phyloP scores from a whole-genome alignment of 768 basidiomycete genomes.

The Rhodotorula sphaerocarpa region DNA sequence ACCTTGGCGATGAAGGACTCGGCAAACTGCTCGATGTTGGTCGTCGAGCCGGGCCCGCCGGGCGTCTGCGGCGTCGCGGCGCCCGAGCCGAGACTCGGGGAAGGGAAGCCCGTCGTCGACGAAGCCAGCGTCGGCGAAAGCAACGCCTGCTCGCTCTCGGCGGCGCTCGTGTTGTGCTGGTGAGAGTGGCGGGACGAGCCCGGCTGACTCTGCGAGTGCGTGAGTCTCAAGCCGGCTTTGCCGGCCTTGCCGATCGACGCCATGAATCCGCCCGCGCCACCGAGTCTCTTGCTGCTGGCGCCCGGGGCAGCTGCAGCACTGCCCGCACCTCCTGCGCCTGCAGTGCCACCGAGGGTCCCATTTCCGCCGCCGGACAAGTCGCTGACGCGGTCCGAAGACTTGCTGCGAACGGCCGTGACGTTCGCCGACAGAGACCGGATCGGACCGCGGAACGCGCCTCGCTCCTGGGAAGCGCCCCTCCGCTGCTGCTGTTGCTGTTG shows the following conservation, averaged over 20 bases:
- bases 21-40: slow-evolving; percentile 17
- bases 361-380: no score
- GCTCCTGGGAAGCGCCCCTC: neutral
- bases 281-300: slow-evolving; percentile 3
- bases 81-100: no score
- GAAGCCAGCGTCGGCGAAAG: no score
- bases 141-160: no score
- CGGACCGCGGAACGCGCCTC: slow-evolving; percentile 10
- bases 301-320: neutral
- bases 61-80: no score
- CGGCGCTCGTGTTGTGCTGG: neutral
- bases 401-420: neutral
- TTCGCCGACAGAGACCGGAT: slow-evolving; percentile 8
- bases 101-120: no score
- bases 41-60: neutral
- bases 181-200: slow-evolving; percentile 8
- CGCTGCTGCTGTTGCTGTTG: no score
- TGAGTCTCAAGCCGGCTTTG: slow-evolving; percentile 2
- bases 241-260: slow-evolving; percentile 1
- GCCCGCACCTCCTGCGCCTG: no score
- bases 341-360: no score
- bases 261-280: slow-evolving; percentile 2
- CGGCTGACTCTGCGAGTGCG: slow-evolving; percentile 18
- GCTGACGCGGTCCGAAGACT: slow-evolving; percentile 16
- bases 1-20: slow-evolving; percentile 35